Conservation (phyloP, 495 filamentous ascomycete species). For the Neurospora tetrasperma region DNA sequence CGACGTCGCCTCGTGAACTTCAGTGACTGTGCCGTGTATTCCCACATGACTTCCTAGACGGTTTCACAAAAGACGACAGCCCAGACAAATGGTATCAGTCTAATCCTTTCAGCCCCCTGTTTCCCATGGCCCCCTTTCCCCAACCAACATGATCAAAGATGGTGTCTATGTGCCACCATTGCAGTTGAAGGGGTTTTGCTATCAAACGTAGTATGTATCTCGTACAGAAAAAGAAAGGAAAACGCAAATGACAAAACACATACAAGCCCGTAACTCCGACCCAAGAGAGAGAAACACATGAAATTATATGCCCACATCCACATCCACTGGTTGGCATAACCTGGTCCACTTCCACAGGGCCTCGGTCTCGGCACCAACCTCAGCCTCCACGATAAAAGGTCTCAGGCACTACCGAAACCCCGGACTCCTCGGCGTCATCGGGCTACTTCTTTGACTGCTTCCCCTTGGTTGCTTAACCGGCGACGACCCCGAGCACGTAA, state of each 20-base stretch:
- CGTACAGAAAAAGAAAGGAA: not conserved
- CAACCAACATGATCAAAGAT: not conserved
- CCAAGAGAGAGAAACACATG: not conserved
- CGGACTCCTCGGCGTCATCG: not conserved
- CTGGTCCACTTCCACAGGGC: not conserved
- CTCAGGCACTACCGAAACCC: not conserved
- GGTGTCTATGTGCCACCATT: not conserved
- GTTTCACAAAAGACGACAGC: not conserved
- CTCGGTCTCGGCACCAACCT: not conserved
- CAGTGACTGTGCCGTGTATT: not conserved
- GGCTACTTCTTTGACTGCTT: not conserved
- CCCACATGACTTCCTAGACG: not conserved
- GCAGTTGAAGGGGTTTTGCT: not conserved
- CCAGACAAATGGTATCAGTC: constrained; percentile 3
- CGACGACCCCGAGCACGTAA: constrained; percentile 15
- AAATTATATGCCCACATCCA: not conserved
- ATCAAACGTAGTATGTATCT: not conserved
- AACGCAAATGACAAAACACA: not conserved
- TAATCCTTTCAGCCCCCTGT: not conserved
- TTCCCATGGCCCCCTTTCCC: not conserved
- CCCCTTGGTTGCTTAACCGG: constrained; percentile 2
- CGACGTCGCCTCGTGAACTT: not conserved
- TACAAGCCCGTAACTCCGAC: constrained; percentile 1
- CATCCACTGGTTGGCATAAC: not conserved
- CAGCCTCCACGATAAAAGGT: not conserved